Percentiles rank a stretch among this genome's conserved stretches.
These are phyloP conservation scores for Myxozyma neotropica DNA, from an alignment of 805 yeast species.

Conservation along the genomic window DNA sequence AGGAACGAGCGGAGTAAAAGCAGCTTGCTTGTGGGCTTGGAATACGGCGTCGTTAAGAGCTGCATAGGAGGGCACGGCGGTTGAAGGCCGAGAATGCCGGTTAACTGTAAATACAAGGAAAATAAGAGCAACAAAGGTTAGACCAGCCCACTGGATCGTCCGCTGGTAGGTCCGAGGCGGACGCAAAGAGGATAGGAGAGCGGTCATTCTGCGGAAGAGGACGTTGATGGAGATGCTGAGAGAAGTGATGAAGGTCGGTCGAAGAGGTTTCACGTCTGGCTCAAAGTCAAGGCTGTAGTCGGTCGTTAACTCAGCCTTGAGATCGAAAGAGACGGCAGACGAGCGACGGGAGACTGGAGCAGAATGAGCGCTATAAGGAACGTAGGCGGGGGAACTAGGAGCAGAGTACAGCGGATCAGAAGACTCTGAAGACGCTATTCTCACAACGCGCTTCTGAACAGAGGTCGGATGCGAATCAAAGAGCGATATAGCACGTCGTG, in stretches of 20 bases:
- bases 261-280: not conserved
- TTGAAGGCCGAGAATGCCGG: constrained; percentile 11
- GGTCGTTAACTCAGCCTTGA: not conserved
- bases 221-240: too few species aligned
- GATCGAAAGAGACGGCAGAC: not conserved
- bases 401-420: too few species aligned
- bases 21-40: constrained; percentile 28
- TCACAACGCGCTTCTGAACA: too few species aligned
- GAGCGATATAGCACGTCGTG: constrained; percentile 26
- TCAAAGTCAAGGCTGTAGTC: not conserved
- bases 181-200: constrained; percentile 3
- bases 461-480: constrained; percentile 6
- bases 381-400: not conserved
- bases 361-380: not conserved
- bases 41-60: constrained; percentile 32
- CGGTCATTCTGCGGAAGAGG: not conserved
- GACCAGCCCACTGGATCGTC: constrained; percentile 23
- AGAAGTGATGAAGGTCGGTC: too few species aligned
- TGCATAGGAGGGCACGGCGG: constrained; percentile 28
- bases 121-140: constrained; percentile 22
- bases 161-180: constrained; percentile 25
- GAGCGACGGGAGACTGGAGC: constrained; percentile 2
- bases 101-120: constrained; percentile 16
- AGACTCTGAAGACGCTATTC: too few species aligned
- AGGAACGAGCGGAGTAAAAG: constrained; percentile 28